Evolutionary conservation across 2,329 filamentous ascomycete genomes (phyloP).

Genomic region (Hypoxylon sp.): DNA sequence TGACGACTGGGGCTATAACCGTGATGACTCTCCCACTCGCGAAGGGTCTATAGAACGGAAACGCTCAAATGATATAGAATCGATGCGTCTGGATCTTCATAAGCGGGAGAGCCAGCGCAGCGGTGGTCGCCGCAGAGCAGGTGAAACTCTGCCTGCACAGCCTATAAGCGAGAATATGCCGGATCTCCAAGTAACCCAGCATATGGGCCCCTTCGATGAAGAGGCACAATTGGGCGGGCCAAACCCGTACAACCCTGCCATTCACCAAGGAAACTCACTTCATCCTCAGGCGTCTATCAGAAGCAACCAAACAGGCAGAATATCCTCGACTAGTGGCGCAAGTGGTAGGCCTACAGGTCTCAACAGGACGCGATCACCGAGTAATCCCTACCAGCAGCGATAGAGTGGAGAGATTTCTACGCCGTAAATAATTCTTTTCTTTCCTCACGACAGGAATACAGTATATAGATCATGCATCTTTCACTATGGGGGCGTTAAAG

Average conservation of each 20-base stretch:
- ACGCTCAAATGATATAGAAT: constrained; percentile 58
- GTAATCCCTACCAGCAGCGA: constrained; percentile 44
- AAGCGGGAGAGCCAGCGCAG: constrained; percentile 52
- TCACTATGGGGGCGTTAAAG: constrained; percentile 33
- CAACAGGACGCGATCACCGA: constrained; percentile 35
- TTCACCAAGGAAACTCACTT: constrained; percentile 33
- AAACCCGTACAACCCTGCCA: constrained; percentile 41
- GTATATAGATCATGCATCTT: constrained; percentile 32
- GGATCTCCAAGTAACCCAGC: constrained; percentile 51
- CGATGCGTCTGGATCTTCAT: constrained; percentile 45
- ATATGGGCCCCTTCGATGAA: constrained; percentile 52
- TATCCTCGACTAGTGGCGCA: not conserved
- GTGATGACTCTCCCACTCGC: constrained; percentile 54
- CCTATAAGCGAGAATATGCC: constrained; percentile 42
- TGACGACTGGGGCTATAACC: constrained; percentile 59
- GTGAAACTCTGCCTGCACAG: constrained; percentile 49
- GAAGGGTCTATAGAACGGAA: constrained; percentile 54
- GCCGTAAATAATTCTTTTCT: constrained; percentile 20
- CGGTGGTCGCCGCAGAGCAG: constrained; percentile 52
- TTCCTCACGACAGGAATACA: constrained; percentile 20
- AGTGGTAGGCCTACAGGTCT: constrained; percentile 6
- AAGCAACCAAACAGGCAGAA: constrained; percentile 15
- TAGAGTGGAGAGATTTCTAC: constrained; percentile 34
- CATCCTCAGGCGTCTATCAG: constrained; percentile 40
- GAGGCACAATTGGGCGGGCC: constrained; percentile 53